Percentiles rank a stretch among this genome's conserved stretches.
Conservation (phyloP, 1,284 basidiomycete genomes). For the Gomphus bonarii region DNA sequence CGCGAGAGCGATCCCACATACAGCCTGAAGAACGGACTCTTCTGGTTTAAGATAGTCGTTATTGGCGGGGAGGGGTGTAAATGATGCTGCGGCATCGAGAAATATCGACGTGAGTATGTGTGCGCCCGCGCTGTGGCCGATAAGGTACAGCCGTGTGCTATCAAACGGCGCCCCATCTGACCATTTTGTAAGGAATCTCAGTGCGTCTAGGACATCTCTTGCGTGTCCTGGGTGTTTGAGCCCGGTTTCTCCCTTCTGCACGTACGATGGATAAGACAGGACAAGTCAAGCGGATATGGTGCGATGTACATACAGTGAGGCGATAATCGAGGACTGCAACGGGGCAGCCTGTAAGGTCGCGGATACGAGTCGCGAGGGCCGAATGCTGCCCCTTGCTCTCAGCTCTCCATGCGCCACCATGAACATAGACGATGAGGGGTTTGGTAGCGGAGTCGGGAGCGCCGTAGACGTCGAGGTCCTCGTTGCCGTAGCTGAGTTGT, state of each 20-base stretch:
- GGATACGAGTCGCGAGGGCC: slow-evolving; percentile 41
- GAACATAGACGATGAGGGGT: slow-evolving; percentile 43
- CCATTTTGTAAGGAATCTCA: slow-evolving; percentile 43
- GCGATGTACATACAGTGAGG: slow-evolving; percentile 31
- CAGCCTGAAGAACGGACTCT: slow-evolving; percentile 32
- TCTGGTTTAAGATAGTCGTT: slow-evolving; percentile 37
- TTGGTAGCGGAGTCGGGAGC: slow-evolving; percentile 9
- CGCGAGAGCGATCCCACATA: slow-evolving; percentile 47
- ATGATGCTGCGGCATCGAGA: slow-evolving; percentile 35
- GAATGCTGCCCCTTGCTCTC: slow-evolving; percentile 60
- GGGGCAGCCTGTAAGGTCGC: slow-evolving; percentile 34
- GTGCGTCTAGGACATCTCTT: slow-evolving; percentile 48
- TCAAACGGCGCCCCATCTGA: slow-evolving; percentile 31
- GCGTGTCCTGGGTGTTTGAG: slow-evolving; percentile 63
- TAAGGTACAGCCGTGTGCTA: slow-evolving; percentile 37
- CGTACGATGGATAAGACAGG: neutral
- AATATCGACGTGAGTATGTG: slow-evolving; percentile 70
- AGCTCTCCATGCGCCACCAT: slow-evolving; percentile 75
- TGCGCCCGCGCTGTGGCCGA: slow-evolving; percentile 72
- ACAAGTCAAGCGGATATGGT: neutral
- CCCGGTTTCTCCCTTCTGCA: slow-evolving; percentile 23
- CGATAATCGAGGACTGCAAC: slow-evolving; percentile 71
- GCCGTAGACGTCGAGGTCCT: slow-evolving; percentile 23
- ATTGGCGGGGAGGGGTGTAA: slow-evolving; percentile 7
- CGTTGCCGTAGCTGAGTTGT: slow-evolving; percentile 1